These are phyloP conservation scores for Skeletonema menzelii DNA, from an alignment of 108 stramenopile genomes.

Conservation along the genomic window DNA sequence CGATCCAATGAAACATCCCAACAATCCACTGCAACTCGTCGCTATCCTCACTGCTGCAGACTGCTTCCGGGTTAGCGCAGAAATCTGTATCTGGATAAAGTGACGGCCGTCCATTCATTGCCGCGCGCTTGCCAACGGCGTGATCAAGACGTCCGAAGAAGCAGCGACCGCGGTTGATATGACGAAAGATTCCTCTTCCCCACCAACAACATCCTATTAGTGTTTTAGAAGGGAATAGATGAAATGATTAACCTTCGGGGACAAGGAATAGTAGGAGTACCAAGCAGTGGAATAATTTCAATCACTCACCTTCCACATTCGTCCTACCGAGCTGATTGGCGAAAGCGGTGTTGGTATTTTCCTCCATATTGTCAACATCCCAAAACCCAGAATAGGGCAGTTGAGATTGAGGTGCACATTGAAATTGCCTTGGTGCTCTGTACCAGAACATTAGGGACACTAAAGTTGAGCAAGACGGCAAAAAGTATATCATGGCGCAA, in stretches of 20 bases:
- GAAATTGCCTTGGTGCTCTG: conserved; percentile 18
- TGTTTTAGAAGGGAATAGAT: not conserved
- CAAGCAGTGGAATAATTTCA: not conserved
- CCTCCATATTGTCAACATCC: conserved; percentile 12
- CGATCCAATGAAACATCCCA: conserved; percentile 46
- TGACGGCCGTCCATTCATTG: conserved; percentile 13
- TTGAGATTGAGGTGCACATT: conserved; percentile 4
- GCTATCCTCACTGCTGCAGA: conserved; percentile 17
- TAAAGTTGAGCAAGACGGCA: not conserved
- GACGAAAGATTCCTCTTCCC: conserved; percentile 32
- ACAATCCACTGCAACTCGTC: conserved; percentile 35
- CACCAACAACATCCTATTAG: conserved; percentile 41
- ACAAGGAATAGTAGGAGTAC: not conserved
- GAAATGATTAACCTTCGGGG: not conserved
- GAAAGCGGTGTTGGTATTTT: conserved; percentile 10
- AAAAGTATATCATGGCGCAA: not conserved
- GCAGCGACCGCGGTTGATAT: conserved; percentile 35
- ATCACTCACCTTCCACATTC: conserved; percentile 18
- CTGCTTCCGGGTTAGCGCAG: conserved; percentile 38
- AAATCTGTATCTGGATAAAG: conserved; percentile 38
- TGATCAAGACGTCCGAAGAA: conserved; percentile 42
- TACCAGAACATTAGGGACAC: not conserved
- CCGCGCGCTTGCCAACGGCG: conserved; percentile 21
- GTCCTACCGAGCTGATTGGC: conserved; percentile 26
- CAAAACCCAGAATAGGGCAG: conserved; percentile 23